phyloP scores from a whole-genome alignment of 768 basidiomycete species.

The Xerocomus spinulosus region DNA sequence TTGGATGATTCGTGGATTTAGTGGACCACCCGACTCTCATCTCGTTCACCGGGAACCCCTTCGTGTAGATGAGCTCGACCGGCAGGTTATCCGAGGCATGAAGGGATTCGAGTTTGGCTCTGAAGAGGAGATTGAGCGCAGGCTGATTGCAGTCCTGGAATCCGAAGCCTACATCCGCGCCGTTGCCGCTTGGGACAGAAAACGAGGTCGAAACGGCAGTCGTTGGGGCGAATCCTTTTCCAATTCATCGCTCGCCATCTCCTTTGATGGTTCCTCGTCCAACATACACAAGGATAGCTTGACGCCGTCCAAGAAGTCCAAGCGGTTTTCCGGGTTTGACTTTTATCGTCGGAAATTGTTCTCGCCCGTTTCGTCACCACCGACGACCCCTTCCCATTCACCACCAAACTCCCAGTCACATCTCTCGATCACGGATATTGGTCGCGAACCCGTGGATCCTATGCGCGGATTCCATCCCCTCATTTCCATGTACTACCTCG shows the following conservation, averaged over 20 bases:
- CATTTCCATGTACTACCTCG: constrained; percentile 94
- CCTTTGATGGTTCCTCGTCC: constrained; percentile 46
- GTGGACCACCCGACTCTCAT: constrained; percentile 75
- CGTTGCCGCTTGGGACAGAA: constrained; percentile 75
- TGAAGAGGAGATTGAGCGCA: constrained; percentile 78
- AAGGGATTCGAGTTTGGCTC: constrained; percentile 95
- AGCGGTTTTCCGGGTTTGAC: constrained; percentile 93
- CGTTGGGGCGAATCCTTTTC: constrained; percentile 55
- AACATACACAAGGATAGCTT: constrained; percentile 40
- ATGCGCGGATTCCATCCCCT: constrained; percentile 92
- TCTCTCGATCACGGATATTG: constrained; percentile 44
- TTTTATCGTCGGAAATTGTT: constrained; percentile 91
- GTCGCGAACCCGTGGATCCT: constrained; percentile 65
- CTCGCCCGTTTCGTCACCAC: constrained; percentile 46
- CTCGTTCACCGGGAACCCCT: constrained; percentile 87
- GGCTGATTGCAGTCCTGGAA: constrained; percentile 65
- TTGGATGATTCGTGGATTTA: constrained; percentile 90
- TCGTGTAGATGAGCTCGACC: constrained; percentile 83
- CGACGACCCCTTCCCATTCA: constrained; percentile 52
- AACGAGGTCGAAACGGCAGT: constrained; percentile 43
- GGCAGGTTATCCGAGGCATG: constrained; percentile 83
- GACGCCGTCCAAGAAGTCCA: constrained; percentile 56
- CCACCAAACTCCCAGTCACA: constrained; percentile 58
- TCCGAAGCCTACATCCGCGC: constrained; percentile 73
- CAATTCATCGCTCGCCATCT: constrained; percentile 66